Evolutionary conservation across 768 basidiomycete genomes (phyloP), one percentile per base, ranked within the genome.

Genomic region (Boletus rufocinnamomeus): DNA sequence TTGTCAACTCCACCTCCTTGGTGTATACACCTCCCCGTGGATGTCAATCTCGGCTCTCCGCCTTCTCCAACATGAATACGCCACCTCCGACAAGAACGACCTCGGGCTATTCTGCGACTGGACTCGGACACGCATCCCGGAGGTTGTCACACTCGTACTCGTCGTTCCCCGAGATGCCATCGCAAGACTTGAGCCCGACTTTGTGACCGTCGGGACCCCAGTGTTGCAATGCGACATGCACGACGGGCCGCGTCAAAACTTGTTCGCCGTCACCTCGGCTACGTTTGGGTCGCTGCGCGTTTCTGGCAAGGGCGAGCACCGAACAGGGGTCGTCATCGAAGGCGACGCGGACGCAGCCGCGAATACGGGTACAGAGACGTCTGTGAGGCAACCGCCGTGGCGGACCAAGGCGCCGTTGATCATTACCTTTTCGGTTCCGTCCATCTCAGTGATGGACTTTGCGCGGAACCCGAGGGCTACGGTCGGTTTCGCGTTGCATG

Each of bases 1-100:
- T 40, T 66, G 72, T 7, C 77, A 80, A 3, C 67, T 84, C 0
- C 75, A 82, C 56, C 69, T 75, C 10, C 70, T 76, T 14, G 76
- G 72, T 2, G 62, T 84, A 1, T 67, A 75, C 60, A 74, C 75
- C 35, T 27, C 49, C 13, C 28, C 44, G 10, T 61, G 63, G 49
- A n/a, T 59, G 9, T 55, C 38, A 0, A 2, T 21, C 13, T 28
- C 51, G 2, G 16, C 40, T 27, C 44, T 48, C 23, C 19, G 4
- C 32, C 1, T 25, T n/a, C 8, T 48, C 14, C 52, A 53, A 9
- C 13, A 34, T 1, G n/a, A 25, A 34, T 3, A 17, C 1, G 10
- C 0, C 21, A 27, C 6, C 3, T 6, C 17, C 6, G 17, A 13
- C 17, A 2, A 30, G 13, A 2, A 6, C 45, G 14, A 46, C 8